Evolutionary conservation across 768 basidiomycete species (phyloP).

Genomic region (Kwoniella newhampshirensis): DNA sequence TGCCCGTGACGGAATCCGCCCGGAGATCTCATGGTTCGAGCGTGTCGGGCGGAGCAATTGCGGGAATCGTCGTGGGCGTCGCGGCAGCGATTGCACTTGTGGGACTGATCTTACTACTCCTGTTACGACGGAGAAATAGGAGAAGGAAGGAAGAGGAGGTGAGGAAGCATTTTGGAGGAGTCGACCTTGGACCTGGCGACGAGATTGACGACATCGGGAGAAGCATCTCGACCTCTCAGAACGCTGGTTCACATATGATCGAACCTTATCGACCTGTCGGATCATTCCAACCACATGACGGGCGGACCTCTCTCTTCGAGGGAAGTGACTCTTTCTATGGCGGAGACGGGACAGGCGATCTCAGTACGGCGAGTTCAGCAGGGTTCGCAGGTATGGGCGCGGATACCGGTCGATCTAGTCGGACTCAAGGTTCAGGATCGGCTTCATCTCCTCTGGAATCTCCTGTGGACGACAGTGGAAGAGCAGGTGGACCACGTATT

Average conservation of each 20-base stretch:
- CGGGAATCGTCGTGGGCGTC: constrained; percentile 40
- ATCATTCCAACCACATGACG: constrained; percentile 4
- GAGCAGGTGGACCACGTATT: constrained; percentile 11
- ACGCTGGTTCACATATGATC: constrained; percentile 23
- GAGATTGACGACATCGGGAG: constrained; percentile 5
- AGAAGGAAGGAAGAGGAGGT: not conserved
- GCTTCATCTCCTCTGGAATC: too few species aligned
- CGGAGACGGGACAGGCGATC: not conserved
- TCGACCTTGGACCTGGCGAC: constrained; percentile 19
- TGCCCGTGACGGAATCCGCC: constrained; percentile 18
- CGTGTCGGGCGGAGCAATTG: constrained; percentile 32
- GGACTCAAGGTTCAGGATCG: not conserved
- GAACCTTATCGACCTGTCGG: constrained; percentile 33
- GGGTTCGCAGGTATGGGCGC: constrained; percentile 24
- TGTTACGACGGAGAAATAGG: constrained; percentile 24
- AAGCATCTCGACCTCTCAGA: too few species aligned
- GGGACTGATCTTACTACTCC: constrained; percentile 19
- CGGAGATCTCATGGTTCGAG: not conserved
- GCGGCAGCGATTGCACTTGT: constrained; percentile 22
- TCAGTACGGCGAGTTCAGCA: constrained; percentile 14
- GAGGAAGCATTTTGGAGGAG: not conserved
- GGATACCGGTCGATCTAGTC: not conserved
- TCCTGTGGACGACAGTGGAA: constrained; percentile 1
- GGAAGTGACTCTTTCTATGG: not conserved
- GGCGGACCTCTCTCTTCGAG: not conserved